Percentiles rank a stretch among this genome's conserved stretches.
Conservation (phyloP, 345 rosid genomes). For the Cardamine occulta region DNA sequence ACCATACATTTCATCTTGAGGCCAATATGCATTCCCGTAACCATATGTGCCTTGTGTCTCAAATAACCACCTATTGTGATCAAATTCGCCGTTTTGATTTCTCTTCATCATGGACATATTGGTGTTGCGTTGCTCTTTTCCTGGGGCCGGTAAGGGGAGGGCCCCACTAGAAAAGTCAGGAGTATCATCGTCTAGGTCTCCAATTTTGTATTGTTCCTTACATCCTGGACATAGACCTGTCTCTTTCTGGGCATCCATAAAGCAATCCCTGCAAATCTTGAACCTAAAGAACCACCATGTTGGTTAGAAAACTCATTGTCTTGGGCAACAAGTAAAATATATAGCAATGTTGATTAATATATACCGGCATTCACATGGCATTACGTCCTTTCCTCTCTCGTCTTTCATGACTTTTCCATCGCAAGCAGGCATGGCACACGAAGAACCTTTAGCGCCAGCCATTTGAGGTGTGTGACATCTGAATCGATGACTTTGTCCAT, state of each 20-base stretch:
- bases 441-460: slow-evolving; percentile 87
- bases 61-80: slow-evolving; percentile 85
- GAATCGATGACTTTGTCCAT: slow-evolving; percentile 98
- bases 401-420: slow-evolving; percentile 94
- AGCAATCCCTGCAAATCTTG: slow-evolving; percentile 95
- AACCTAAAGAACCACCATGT: slow-evolving; percentile 52
- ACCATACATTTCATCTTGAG: slow-evolving; percentile 66
- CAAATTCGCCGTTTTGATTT: slow-evolving; percentile 84
- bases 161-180: slow-evolving; percentile 62
- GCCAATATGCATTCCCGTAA: slow-evolving; percentile 83
- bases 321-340: slow-evolving; percentile 2
- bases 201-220: slow-evolving; percentile 76
- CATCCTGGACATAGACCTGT: slow-evolving; percentile 88
- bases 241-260: slow-evolving; percentile 85
- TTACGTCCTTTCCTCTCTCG: slow-evolving; percentile 80
- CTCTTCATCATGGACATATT: slow-evolving; percentile 89
- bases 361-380: slow-evolving; percentile 91
- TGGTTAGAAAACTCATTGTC: slow-evolving; percentile 13
- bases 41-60: slow-evolving; percentile 91
- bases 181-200: slow-evolving; percentile 69
- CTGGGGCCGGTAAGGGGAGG: slow-evolving; percentile 73
- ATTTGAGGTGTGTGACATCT: slow-evolving; percentile 91
- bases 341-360: background rate
- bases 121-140: slow-evolving; percentile 44
- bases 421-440: slow-evolving; percentile 87